Conservation (phyloP, 2,329 filamentous ascomycete genomes). For the Calonectria multiphialidica region DNA sequence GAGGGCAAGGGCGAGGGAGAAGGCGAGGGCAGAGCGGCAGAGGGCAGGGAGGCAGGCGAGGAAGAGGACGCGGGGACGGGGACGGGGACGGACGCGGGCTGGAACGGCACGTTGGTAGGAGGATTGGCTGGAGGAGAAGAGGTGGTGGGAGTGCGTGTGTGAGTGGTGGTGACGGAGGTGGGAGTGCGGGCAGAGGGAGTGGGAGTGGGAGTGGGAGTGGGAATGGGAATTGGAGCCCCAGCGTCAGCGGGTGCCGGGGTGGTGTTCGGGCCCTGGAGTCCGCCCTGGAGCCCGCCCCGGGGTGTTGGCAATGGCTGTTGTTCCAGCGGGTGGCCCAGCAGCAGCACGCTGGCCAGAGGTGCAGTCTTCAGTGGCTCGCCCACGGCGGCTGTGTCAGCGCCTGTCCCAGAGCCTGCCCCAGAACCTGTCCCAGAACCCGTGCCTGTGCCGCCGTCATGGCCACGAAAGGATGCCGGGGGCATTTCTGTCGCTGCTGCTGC, state of each 20-base stretch:
- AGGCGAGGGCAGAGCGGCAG: constrained; percentile 27
- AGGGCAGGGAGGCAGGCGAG: background rate
- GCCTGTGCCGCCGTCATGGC: constrained; percentile 2
- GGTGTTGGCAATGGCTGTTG: constrained; percentile 16
- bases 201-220: constrained; percentile 23
- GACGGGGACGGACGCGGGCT: constrained; percentile 14
- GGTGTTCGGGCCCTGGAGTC: constrained; percentile 30
- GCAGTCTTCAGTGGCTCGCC: constrained; percentile 4
- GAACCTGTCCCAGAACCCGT: background rate
- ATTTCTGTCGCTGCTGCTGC: constrained; percentile 12
- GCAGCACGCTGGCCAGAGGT: background rate
- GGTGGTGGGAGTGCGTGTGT: constrained; percentile 30
- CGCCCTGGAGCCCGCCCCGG: constrained; percentile 20
- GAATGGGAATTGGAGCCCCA: constrained; percentile 27
- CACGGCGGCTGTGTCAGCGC: constrained; percentile 1
- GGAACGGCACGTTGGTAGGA: constrained; percentile 25
- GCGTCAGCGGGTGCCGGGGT: constrained; percentile 39
- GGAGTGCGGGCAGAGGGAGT: constrained; percentile 29
- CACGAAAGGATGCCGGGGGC: background rate
- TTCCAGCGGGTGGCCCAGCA: constrained; percentile 9
- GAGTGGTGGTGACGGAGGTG: constrained; percentile 30
- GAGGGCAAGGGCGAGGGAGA: constrained; percentile 21
- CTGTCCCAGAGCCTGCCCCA: background rate
- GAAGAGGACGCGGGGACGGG: background rate
- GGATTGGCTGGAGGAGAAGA: constrained; percentile 32